Evolutionary conservation across 495 filamentous ascomycete species (phyloP).

Genomic region (Tuber microsphaerosporum): DNA sequence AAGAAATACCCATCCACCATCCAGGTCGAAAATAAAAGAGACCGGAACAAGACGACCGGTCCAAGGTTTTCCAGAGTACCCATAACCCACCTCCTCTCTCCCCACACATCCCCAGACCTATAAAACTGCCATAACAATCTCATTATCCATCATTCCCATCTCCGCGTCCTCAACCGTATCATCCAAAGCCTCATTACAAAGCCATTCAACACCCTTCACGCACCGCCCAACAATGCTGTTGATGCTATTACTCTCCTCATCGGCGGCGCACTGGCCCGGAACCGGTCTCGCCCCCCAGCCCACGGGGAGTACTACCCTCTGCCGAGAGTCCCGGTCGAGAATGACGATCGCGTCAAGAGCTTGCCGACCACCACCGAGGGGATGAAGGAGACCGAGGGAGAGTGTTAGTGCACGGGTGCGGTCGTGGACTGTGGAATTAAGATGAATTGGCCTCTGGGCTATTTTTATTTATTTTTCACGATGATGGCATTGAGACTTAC

Average conservation of each 20-base stretch:
- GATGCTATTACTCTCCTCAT: slow-evolving; percentile 33
- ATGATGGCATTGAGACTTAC: slow-evolving; percentile 5
- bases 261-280: slow-evolving; percentile 29
- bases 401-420: slow-evolving; percentile 31
- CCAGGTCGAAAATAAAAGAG: slow-evolving; percentile 7
- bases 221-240: slow-evolving; percentile 37
- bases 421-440: slow-evolving; percentile 26
- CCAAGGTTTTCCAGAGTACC: background rate
- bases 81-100: background rate
- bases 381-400: slow-evolving; percentile 44
- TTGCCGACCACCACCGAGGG: slow-evolving; percentile 44
- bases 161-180: slow-evolving; percentile 33
- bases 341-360: slow-evolving; percentile 46
- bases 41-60: slow-evolving; percentile 7
- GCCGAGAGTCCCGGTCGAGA: slow-evolving; percentile 40
- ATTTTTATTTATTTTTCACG: background rate
- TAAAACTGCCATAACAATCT: slow-evolving; percentile 27
- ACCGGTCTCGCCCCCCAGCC: slow-evolving; percentile 44
- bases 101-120: slow-evolving; percentile 4
- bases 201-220: slow-evolving; percentile 41
- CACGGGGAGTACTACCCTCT: slow-evolving; percentile 45
- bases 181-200: slow-evolving; percentile 29
- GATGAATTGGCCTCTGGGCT: background rate
- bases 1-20: background rate
- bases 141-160: slow-evolving; percentile 36